phyloP scores from a whole-genome alignment of 2,329 filamentous ascomycete species.

The Sarocladium oryzae region DNA sequence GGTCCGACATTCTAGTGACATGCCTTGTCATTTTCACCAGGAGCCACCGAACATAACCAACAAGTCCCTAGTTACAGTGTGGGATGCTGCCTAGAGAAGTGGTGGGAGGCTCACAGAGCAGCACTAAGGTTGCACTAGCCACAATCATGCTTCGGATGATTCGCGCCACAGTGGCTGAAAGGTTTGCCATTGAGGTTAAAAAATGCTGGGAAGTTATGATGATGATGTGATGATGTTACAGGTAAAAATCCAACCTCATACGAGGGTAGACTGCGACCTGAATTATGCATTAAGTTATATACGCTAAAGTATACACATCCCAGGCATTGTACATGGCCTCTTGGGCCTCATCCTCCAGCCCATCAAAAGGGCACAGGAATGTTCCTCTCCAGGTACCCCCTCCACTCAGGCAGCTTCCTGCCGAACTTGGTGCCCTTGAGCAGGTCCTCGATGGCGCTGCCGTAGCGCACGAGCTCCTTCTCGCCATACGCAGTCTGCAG shows the following conservation, averaged over 20 bases:
- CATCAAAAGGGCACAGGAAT: conserved; percentile 30
- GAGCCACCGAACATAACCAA: too few species aligned
- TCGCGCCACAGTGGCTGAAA: conserved; percentile 3
- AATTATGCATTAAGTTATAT: conserved; percentile 1
- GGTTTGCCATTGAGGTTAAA: too few species aligned
- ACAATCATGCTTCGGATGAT: background rate
- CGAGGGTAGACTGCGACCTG: background rate
- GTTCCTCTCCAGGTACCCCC: conserved; percentile 41
- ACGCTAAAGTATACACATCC: background rate
- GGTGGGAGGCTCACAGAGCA: background rate
- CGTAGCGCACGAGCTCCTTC: conserved; percentile 46
- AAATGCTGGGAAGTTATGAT: too few species aligned
- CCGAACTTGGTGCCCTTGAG: conserved; percentile 34
- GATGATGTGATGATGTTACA: too few species aligned
- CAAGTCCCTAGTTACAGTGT: background rate
- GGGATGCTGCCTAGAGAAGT: background rate
- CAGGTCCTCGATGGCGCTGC: conserved; percentile 53
- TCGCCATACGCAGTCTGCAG: conserved; percentile 52
- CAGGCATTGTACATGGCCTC: background rate
- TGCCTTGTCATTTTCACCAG: too few species aligned
- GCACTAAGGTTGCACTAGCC: background rate
- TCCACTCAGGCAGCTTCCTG: conserved; percentile 47
- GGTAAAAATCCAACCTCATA: too few species aligned
- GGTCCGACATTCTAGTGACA: background rate
- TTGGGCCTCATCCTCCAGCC: background rate